A percentile compares a stretch with the other conserved stretches of the same genome.
Evolutionary conservation across 805 yeast genomes (phyloP).

Genomic region (Clavispora phyllophila): DNA sequence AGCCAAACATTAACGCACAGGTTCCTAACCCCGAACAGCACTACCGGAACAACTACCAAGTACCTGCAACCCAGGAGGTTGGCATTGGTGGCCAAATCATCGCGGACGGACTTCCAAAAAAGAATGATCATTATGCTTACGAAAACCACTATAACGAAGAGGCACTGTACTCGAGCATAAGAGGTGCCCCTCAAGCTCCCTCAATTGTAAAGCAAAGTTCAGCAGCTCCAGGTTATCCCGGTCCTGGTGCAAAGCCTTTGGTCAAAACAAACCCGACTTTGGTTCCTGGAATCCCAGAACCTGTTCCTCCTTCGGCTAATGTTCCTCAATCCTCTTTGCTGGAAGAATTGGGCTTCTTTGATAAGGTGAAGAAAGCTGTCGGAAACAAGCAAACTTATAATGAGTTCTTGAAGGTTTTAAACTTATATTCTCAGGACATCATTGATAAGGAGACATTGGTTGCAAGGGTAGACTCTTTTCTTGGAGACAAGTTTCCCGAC

Average conservation of each 20-base stretch:
- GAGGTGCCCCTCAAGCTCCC: constrained; percentile 27
- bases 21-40: constrained; percentile 27
- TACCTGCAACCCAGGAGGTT: constrained; percentile 5
- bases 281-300: constrained; percentile 84
- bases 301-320: constrained; percentile 46
- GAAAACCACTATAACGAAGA: constrained; percentile 38
- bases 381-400: constrained; percentile 86
- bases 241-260: constrained; percentile 28
- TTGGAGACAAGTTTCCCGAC: constrained; percentile 72
- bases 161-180: constrained; percentile 45
- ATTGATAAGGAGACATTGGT: constrained; percentile 79
- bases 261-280: constrained; percentile 52
- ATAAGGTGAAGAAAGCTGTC: constrained; percentile 81
- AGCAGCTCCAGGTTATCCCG: constrained; percentile 7
- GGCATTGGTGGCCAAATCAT: constrained; percentile 1
- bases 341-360: constrained; percentile 88
- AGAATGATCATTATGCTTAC: constrained; percentile 24
- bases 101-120: constrained; percentile 7
- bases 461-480: constrained; percentile 76
- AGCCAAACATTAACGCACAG: constrained; percentile 49
- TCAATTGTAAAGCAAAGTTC: constrained; percentile 6
- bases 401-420: constrained; percentile 85
- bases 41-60: constrained; percentile 15
- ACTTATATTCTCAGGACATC: constrained; percentile 84
- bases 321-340: constrained; percentile 56